These are phyloP conservation scores for Cercospora sp. DNA, from an alignment of 2,329 filamentous ascomycete species.

Conservation along the genomic window DNA sequence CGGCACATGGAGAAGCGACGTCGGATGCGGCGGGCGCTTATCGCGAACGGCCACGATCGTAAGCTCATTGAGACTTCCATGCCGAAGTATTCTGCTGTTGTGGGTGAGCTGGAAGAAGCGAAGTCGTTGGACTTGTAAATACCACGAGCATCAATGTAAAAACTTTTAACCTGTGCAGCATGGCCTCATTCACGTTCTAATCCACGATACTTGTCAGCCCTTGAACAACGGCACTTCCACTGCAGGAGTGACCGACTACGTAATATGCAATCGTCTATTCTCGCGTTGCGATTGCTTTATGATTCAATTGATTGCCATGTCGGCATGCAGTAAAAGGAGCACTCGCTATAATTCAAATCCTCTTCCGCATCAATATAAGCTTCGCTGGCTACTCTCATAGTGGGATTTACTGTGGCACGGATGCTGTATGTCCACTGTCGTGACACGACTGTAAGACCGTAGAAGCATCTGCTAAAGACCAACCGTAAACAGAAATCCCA, in stretches of 20 bases:
- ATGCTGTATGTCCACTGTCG: not conserved
- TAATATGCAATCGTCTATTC: not conserved
- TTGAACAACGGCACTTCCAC: not conserved
- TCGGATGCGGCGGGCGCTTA: not conserved
- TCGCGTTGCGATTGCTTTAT: not conserved
- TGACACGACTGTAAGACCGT: not conserved
- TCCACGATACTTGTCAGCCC: not conserved
- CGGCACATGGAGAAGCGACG: not conserved
- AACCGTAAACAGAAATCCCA: not conserved
- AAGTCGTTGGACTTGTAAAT: not conserved
- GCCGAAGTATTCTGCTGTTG: not conserved
- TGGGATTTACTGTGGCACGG: not conserved
- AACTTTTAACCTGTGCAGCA: not conserved
- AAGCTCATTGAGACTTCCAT: not conserved
- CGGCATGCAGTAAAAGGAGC: not conserved
- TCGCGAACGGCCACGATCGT: not conserved
- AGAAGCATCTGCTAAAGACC: not conserved
- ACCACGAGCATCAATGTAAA: not conserved
- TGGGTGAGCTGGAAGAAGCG: not conserved
- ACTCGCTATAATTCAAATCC: not conserved
- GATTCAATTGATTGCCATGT: not conserved
- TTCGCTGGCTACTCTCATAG: not conserved
- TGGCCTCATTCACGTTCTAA: not conserved
- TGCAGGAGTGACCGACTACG: not conserved
- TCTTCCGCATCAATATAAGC: not conserved